Base-by-base conservation (phyloP, 352 stramenopile genomes). In the Thalassiosira sp. region DNA sequence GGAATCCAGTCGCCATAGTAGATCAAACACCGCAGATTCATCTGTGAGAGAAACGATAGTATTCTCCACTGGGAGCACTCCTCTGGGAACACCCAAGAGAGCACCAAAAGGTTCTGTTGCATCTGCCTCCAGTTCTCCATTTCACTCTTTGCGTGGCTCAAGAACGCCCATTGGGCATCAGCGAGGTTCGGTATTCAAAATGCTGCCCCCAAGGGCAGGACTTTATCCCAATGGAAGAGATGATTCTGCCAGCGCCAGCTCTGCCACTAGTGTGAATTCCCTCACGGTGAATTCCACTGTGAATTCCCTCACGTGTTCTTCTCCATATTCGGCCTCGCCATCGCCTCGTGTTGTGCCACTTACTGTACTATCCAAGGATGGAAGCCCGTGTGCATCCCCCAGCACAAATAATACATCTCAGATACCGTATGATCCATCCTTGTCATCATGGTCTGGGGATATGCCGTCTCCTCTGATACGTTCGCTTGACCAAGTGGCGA, bases 361-460 rank as follows among this genome's bases (percentile, higher is more conserved):
- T 8, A 80, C 57, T 10, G 64, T 80, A 11, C 35, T 80, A 28
- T 80, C 71, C 2, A 61, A 63, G 59, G 54, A 80, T 62, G 62
- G 71, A 57, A 79, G 45, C 42, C 49, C 51, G 31, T 43, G 33
- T 16, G 27, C 7, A 27, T 45, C 52, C 3, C 25, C 49, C 2
- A 13, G 15, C 3, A 27, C 16, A 2, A 45, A 25, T 28, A 15
- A n/a, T n/a, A n/a, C n/a, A n/a, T n/a, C n/a, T n/a, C n/a, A n/a
- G n/a, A n/a, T n/a, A n/a, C n/a, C n/a, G n/a, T n/a, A n/a, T n/a
- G n/a, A n/a, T n/a, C n/a, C 5, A 8, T 1, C 57, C 25, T 54
- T 24, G 11, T 10, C 56, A 24, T 31, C 18, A 18, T 13, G 5
- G 18, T 31, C 31, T 45, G 20, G 33, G n/a, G 25, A 18, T 7